A percentile compares a stretch with the other conserved stretches of the same genome.
phyloP scores from a whole-genome alignment of 2,329 filamentous ascomycete genomes.

The Neofusicoccum parvum region DNA sequence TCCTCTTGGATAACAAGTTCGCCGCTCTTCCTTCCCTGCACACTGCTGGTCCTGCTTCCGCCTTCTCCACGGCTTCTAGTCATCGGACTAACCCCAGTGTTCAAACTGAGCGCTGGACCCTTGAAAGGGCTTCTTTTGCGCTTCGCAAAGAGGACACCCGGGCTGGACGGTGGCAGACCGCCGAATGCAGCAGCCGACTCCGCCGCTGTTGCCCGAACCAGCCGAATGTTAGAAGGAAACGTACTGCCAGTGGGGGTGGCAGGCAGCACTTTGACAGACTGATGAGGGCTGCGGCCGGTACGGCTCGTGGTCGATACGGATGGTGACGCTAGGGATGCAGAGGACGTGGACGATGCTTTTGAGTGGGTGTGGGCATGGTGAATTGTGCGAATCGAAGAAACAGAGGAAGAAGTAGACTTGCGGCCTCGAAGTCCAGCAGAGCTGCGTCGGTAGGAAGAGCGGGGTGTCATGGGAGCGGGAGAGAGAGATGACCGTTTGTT shows the following conservation, averaged over 20 bases:
- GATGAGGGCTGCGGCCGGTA: conserved; percentile 75
- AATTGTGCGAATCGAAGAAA: conserved; percentile 90
- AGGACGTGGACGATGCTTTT: conserved; percentile 92
- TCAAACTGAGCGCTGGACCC: conserved; percentile 62
- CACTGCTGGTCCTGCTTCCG: conserved; percentile 54
- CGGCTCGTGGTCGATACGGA: conserved; percentile 48
- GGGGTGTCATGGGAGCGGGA: conserved; percentile 83
- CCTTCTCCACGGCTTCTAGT: conserved; percentile 34
- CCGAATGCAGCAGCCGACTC: conserved; percentile 48
- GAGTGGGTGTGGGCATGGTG: conserved; percentile 87
- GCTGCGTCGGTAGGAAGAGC: conserved; percentile 79
- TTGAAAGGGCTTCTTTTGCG: conserved; percentile 82
- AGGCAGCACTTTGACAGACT: conserved; percentile 88
- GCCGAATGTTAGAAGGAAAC: conserved; percentile 84
- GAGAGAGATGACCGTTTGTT: conserved; percentile 72
- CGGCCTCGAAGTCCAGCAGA: conserved; percentile 83
- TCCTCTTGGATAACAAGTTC: conserved; percentile 67
- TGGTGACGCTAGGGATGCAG: conserved; percentile 61
- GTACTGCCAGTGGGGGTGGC: conserved; percentile 73
- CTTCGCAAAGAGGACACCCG: conserved; percentile 75
- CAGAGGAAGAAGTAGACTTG: conserved; percentile 93
- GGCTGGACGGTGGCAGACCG: conserved; percentile 60
- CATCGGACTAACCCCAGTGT: conserved; percentile 33
- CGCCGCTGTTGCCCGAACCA: conserved; percentile 66
- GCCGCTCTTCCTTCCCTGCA: conserved; percentile 67